A percentile compares a stretch with the other conserved stretches of the same genome.
Evolutionary conservation across 2,329 filamentous ascomycete species (phyloP).

Genomic region (Myriosclerotinia duriaeana): DNA sequence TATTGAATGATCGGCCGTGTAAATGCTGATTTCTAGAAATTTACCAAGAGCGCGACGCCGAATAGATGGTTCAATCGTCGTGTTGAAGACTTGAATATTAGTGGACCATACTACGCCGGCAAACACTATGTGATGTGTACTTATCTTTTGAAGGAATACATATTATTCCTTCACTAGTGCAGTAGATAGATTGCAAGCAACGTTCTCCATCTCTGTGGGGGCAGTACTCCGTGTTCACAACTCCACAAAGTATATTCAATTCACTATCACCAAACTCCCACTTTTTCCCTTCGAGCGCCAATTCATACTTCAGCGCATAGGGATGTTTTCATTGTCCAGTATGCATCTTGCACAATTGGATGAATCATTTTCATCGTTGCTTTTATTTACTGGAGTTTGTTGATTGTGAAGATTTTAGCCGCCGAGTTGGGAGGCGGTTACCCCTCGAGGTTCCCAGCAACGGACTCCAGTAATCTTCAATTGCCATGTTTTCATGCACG

Average conservation of each 20-base stretch:
- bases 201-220: slow-evolving; percentile 6
- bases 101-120: background rate
- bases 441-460: slow-evolving; percentile 8
- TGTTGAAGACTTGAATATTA: background rate
- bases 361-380: background rate
- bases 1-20: background rate
- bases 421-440: slow-evolving; percentile 18
- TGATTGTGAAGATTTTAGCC: slow-evolving; percentile 4
- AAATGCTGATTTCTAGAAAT: background rate
- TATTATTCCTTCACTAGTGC: background rate
- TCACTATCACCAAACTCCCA: slow-evolving; percentile 1
- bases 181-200: background rate
- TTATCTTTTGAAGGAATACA: background rate
- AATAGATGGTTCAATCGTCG: background rate
- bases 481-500: slow-evolving; percentile 23
- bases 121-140: background rate
- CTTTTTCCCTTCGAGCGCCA: slow-evolving; percentile 7
- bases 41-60: slow-evolving; percentile 12
- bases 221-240: slow-evolving; percentile 8
- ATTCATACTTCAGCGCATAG: slow-evolving; percentile 14
- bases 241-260: slow-evolving; percentile 4
- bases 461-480: slow-evolving; percentile 17
- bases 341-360: slow-evolving; percentile 17
- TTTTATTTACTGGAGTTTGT: slow-evolving; percentile 8
- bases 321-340: background rate